Evolutionary conservation across 306 rosid genomes (phyloP).

Genomic region (Castanospermum australe): DNA sequence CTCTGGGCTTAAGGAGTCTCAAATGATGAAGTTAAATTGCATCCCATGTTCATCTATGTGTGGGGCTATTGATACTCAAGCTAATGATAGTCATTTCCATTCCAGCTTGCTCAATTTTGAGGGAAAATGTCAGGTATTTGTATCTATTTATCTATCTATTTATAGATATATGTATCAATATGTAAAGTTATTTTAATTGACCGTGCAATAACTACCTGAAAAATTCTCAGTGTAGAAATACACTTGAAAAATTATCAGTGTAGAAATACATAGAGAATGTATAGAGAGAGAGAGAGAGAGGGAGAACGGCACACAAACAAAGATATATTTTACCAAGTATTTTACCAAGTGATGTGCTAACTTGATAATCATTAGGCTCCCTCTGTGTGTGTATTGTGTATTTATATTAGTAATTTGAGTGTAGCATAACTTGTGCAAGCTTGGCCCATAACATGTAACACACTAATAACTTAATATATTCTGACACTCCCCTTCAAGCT

Average conservation of each 20-base stretch:
- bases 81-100: slow-evolving; percentile 24
- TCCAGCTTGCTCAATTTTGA: slow-evolving; percentile 29
- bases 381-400: no score
- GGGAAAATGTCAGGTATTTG: slow-evolving; percentile 41
- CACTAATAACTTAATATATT: background rate
- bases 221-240: no score
- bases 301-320: background rate
- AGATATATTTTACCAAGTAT: background rate
- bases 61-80: slow-evolving; percentile 18
- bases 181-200: background rate
- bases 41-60: slow-evolving; percentile 20
- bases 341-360: background rate
- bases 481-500: background rate
- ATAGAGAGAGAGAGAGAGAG: no score
- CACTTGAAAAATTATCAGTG: no score
- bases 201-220: background rate
- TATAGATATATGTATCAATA: background rate
- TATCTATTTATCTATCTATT: no score
- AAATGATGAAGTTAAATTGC: slow-evolving; percentile 41
- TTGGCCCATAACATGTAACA: background rate
- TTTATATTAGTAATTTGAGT: no score
- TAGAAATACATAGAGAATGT: no score
- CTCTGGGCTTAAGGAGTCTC: slow-evolving; percentile 52
- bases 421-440: background rate
- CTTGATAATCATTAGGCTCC: no score